Percentiles rank a stretch among this genome's conserved stretches.
Evolutionary conservation across 371 early-diverging fungal genomes (phyloP).

Genomic region (Amoeboaphelidium occidentale): DNA sequence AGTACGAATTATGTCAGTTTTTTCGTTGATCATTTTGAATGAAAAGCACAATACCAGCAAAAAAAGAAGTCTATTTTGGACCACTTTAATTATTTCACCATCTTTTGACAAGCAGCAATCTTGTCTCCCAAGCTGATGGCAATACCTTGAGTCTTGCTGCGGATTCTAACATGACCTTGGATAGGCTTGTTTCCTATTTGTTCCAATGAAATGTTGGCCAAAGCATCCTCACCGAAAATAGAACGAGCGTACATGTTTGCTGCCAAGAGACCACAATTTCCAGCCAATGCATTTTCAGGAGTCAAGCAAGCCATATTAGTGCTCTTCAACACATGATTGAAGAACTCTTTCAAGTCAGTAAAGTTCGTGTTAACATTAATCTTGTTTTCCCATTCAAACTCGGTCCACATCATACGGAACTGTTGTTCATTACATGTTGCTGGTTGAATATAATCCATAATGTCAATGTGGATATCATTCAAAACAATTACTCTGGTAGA

Average conservation of each 20-base stretch:
- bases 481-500: conserved; percentile 56
- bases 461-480: conserved; percentile 90
- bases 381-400: conserved; percentile 99
- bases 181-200: conserved; percentile 26
- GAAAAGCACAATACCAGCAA: too few relatives aligned
- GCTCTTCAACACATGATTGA: conserved; percentile 67
- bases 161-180: conserved; percentile 82
- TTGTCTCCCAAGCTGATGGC: conserved; percentile 71
- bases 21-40: too few relatives aligned
- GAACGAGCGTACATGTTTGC: conserved; percentile 84
- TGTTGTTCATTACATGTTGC: conserved; percentile 52
- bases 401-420: conserved; percentile 93
- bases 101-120: conserved; percentile 3
- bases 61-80: too few relatives aligned
- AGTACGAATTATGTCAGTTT: too few relatives aligned
- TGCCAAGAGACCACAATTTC: conserved; percentile 83
- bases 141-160: conserved; percentile 92
- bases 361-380: conserved; percentile 78
- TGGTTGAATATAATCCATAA: conserved; percentile 94
- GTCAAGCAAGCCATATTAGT: conserved; percentile 91
- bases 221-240: conserved; percentile 91
- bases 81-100: too few relatives aligned
- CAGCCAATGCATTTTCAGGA: conserved; percentile 66
- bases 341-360: conserved; percentile 53
- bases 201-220: conserved; percentile 85